phyloP scores from a whole-genome alignment of 305 asterid genomes.

The Fraxinus nigra region DNA sequence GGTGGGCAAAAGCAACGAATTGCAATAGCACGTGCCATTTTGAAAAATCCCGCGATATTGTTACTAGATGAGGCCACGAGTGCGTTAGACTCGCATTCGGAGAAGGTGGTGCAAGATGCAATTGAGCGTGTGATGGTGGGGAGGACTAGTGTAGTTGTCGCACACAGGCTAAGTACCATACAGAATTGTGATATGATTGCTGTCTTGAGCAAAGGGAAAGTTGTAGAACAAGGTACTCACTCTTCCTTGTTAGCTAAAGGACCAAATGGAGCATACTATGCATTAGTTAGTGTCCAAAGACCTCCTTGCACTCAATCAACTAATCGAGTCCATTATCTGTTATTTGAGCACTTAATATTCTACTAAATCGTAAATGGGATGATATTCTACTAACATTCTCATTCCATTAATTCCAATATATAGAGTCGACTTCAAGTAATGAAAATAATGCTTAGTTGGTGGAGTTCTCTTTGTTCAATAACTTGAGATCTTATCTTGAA shows the following conservation, averaged over 20 bases:
- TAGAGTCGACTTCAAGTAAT: not conserved
- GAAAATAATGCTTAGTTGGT: not conserved
- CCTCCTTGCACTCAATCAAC: constrained; percentile 21
- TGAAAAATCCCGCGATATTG: constrained; percentile 62
- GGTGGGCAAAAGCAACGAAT: constrained; percentile 94
- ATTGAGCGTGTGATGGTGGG: constrained; percentile 82
- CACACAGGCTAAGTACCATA: constrained; percentile 76
- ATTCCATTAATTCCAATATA: not conserved
- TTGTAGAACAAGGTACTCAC: constrained; percentile 77
- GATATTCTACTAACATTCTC: not conserved
- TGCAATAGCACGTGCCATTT: constrained; percentile 79
- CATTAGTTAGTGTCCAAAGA: constrained; percentile 69
- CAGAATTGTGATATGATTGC: constrained; percentile 69
- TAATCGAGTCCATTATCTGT: not conserved
- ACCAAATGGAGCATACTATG: constrained; percentile 60
- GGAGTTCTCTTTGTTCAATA: not conserved
- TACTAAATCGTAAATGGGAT: not conserved
- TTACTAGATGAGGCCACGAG: constrained; percentile 87
- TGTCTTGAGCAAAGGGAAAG: constrained; percentile 70
- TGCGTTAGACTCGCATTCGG: constrained; percentile 77
- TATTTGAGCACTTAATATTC: constrained; percentile 4
- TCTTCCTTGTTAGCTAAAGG: constrained; percentile 59
- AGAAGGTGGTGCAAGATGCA: constrained; percentile 82
- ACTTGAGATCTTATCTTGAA: not conserved
- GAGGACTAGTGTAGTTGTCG: constrained; percentile 83